A percentile compares a stretch with the other conserved stretches of the same genome.
Evolutionary conservation across 176 grass and related monocot genomes (phyloP).

Genomic region (Aegilops speltoides): DNA sequence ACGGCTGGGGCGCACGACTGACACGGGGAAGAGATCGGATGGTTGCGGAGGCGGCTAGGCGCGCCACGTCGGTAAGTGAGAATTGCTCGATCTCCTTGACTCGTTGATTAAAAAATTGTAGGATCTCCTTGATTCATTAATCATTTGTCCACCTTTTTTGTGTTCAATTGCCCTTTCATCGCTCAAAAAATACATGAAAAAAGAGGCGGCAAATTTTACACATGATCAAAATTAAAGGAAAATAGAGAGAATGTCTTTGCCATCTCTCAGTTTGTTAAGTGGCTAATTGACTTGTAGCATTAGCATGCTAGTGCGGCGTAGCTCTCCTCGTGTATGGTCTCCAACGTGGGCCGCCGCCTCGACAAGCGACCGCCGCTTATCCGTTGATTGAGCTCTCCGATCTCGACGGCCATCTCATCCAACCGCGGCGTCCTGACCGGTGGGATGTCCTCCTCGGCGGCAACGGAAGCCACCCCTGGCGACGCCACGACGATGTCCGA

Average conservation of each 20-base stretch:
- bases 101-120: not conserved
- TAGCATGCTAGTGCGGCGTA: slow-evolving; percentile 28
- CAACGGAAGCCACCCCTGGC: not conserved
- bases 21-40: too few species aligned
- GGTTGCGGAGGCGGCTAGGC: too few species aligned
- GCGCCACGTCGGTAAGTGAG: too few species aligned
- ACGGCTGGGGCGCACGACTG: too few species aligned
- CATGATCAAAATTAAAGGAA: not conserved
- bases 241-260: slow-evolving; percentile 35
- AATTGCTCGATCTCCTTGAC: not conserved
- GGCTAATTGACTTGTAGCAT: not conserved
- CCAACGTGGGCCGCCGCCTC: slow-evolving; percentile 61
- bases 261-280: not conserved
- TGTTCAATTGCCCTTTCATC: slow-evolving; percentile 25
- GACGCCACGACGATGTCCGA: slow-evolving; percentile 26
- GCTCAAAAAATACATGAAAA: slow-evolving; percentile 39
- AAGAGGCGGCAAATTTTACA: slow-evolving; percentile 35
- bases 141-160: not conserved
- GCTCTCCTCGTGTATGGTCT: slow-evolving; percentile 83
- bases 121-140: not conserved
- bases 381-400: slow-evolving; percentile 67
- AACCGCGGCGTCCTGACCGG: slow-evolving; percentile 2
- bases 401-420: slow-evolving; percentile 68
- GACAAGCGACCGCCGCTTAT: slow-evolving; percentile 53
- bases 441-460: not conserved